These are phyloP conservation scores for Xylaria multiplex DNA, from an alignment of 2,329 filamentous ascomycete genomes.

Conservation along the genomic window DNA sequence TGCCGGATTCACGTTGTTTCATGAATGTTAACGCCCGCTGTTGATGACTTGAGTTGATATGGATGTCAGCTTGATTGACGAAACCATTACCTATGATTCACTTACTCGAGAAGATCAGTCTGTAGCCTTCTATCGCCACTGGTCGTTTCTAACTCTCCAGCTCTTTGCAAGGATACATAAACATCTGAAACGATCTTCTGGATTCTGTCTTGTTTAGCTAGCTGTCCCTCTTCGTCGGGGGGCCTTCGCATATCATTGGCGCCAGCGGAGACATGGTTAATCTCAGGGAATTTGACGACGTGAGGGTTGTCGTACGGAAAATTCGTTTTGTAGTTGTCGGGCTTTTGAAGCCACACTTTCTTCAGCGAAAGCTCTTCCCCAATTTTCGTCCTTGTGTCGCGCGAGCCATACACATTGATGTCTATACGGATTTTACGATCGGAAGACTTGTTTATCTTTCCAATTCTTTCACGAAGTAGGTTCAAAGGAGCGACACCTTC, in stretches of 20 bases:
- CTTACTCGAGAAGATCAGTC: slow-evolving; percentile 25
- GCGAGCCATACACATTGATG: slow-evolving; percentile 53
- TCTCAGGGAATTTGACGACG: slow-evolving; percentile 41
- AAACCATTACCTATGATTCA: not conserved
- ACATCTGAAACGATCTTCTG: slow-evolving; percentile 30
- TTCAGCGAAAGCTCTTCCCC: slow-evolving; percentile 46
- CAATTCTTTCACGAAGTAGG: slow-evolving; percentile 43
- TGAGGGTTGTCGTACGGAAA: slow-evolving; percentile 50
- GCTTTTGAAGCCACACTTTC: slow-evolving; percentile 51
- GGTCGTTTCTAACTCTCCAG: slow-evolving; percentile 26
- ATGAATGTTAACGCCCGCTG: slow-evolving; percentile 53
- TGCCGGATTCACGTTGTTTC: slow-evolving; percentile 52
- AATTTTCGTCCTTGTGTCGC: slow-evolving; percentile 33
- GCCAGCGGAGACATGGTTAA: slow-evolving; percentile 33
- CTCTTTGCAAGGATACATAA: slow-evolving; percentile 25
- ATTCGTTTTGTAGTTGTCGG: slow-evolving; percentile 41
- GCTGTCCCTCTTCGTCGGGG: slow-evolving; percentile 29
- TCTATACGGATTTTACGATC: slow-evolving; percentile 49
- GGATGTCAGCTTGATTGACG: not conserved
- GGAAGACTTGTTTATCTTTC: slow-evolving; percentile 40
- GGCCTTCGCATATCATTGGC: slow-evolving; percentile 32
- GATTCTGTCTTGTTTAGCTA: slow-evolving; percentile 21
- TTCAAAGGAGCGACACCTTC: slow-evolving; percentile 40
- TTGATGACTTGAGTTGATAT: slow-evolving; percentile 50
- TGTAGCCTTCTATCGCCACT: slow-evolving; percentile 22